Base-by-base conservation (phyloP, 1,284 basidiomycete species). In the Cerioporus squamosus region DNA sequence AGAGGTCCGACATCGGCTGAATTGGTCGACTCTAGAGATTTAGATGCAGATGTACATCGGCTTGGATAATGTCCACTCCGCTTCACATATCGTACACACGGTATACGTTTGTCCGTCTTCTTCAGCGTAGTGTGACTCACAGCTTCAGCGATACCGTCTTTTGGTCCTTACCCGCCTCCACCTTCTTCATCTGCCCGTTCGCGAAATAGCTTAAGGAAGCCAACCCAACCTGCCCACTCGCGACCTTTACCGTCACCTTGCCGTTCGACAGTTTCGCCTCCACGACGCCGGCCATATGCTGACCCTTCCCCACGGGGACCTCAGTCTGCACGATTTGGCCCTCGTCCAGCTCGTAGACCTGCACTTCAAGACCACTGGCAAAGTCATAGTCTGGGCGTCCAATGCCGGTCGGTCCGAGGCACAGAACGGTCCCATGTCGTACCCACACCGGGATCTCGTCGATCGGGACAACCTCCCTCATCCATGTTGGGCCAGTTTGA, bases 321-420 rank as follows among this genome's bases (percentile, higher is more conserved):
- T 75, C 75, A 15, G 76, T 73, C 47, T 75, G 68, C 6, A 79
- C 75, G 15, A 67, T 67, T 57, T 78, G 71, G 0, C 80, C 81
- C 24, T 81, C 80, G 15, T 70, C 75, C 29, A 86, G 68, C 63
- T 81, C 79, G 66, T 87, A 89, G 22, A 81, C 72, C 40, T 79
- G 76, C 18, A 86, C 73, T 61, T 86, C 81, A 38, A 89, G 62
- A 20, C 75, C 74, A 59, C 79, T 72, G 52, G 76, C 75, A 54
- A 85, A 84, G 38, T 86, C 81, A 66, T 91, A 91, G 70, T 91
- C 89, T 3, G 89, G 88, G 9, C 81, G 77, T n/a, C 79, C 80
- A 15, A 77, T 74, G 12, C 78, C 78, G 15, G 73, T 68, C 1
- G 86, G 82, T 2, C 87, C 88, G 9, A 90, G 77, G 39, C 80